A percentile compares a stretch with the other conserved stretches of the same genome.
phyloP scores from a whole-genome alignment of 345 rosid genomes.

The Arabis hirsuta region DNA sequence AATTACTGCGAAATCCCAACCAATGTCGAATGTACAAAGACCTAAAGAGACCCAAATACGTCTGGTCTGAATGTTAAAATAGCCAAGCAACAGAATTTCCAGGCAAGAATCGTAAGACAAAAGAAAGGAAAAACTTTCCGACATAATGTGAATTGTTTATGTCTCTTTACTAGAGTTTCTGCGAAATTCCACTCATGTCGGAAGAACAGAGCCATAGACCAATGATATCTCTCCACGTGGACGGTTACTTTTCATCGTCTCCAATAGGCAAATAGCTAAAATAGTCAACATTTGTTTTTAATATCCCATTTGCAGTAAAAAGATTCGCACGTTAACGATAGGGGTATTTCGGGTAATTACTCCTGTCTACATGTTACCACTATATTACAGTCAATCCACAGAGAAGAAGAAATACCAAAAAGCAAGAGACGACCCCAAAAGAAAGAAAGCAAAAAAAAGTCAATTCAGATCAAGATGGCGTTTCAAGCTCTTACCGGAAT shows the following conservation, averaged over 20 bases:
- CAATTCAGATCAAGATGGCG: conserved; percentile 29
- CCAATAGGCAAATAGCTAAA: conserved; percentile 4
- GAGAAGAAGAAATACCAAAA: conserved; percentile 11
- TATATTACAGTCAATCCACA: neutral
- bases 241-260: neutral
- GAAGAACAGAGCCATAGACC: neutral
- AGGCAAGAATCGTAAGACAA: conserved; percentile 1
- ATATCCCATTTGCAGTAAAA: neutral
- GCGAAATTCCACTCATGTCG: conserved; percentile 28
- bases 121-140: neutral
- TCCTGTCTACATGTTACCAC: neutral
- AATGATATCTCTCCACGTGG: neutral
- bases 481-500: conserved; percentile 38
- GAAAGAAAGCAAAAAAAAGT: neutral
- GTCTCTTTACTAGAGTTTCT: conserved; percentile 19
- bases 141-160: conserved; percentile 7
- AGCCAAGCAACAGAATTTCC: conserved; percentile 4
- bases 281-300: neutral
- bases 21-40: neutral
- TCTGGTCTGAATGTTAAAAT: too few species aligned
- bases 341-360: conserved; percentile 31
- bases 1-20: conserved; percentile 15
- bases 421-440: conserved; percentile 16
- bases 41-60: neutral
- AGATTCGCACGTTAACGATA: neutral